phyloP scores from a whole-genome alignment of 139 green algal genomes.

The Chlamydomonas sp. region DNA sequence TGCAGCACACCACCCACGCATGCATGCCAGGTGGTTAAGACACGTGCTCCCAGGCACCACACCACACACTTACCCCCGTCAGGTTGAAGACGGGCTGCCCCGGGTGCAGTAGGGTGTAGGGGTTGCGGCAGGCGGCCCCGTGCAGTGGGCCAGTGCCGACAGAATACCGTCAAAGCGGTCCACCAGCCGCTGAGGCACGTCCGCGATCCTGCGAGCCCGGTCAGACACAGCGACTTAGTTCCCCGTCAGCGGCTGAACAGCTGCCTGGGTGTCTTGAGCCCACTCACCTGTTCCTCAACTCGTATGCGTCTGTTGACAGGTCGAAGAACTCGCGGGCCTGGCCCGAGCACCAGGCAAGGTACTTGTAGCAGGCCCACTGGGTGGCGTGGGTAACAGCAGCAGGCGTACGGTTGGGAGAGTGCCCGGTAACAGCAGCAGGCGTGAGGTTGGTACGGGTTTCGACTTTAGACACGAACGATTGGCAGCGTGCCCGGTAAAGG shows the following conservation, averaged over 20 bases:
- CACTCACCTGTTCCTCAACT: slow-evolving; percentile 18
- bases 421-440: too few species aligned
- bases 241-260: too few species aligned
- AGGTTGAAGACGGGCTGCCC: neutral
- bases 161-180: slow-evolving; percentile 14
- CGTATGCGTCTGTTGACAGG: slow-evolving; percentile 4
- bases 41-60: neutral
- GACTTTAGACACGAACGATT: too few species aligned
- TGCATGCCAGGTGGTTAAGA: neutral
- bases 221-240: too few species aligned
- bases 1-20: neutral
- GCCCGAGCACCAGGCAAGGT: slow-evolving; percentile 23
- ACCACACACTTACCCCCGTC: neutral
- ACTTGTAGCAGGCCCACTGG: slow-evolving; percentile 19
- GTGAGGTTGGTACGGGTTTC: too few species aligned
- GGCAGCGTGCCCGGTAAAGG: too few species aligned
- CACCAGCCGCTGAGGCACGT: neutral
- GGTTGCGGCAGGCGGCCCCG: neutral
- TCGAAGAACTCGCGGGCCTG: slow-evolving; percentile 23
- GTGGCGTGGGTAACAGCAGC: neutral
- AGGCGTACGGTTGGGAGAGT: neutral
- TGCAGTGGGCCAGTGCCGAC: slow-evolving; percentile 22
- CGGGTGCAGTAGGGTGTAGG: slow-evolving; percentile 24
- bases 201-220: neutral
- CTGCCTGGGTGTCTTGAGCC: too few species aligned